Evolutionary conservation across 257 asterid genomes (phyloP), one percentile per base, ranked within the genome.

Genomic region (Thymus quinquecostatus): DNA sequence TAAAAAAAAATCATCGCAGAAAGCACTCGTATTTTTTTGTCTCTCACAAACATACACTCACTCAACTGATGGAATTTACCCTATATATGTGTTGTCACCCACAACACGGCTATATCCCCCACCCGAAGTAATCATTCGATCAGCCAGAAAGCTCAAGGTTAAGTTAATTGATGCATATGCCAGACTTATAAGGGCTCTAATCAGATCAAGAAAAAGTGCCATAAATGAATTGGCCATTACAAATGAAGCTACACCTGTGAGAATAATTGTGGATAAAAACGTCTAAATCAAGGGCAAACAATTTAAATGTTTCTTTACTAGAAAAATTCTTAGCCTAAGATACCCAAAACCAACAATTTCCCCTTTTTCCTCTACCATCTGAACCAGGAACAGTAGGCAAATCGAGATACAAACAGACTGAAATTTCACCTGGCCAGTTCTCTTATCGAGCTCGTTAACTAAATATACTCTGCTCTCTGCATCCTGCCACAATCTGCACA

Each of bases 401-500:
- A 6, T 10, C 14, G 5, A n/a, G 27, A 57, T 62, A 12, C 54
- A 9, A 14, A 28, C 43, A 68, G 60, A 14, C 33, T 40, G 45
- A 43, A 14, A 3, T 33, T 51, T 68, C 65, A 92, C 98, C 92
- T 82, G 97, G 53, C 91, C 96, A 58, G 92, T 88, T 81, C 83
- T 85, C 75, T 76, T 80, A 75, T 86, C 90, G 44, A 92, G 95
- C 80, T 88, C 90, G 50, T 69, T 70, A 65, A 83, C 79, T 60
- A 92, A 63, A 70, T 79, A 73, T 49, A 88, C 87, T 70, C 96
- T 82, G 70, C 68, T 88, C 78, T 81, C 83, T 13, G 98, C 82
- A 14, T 89, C 98, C 82, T 89, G 96, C 98, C 98, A 92, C 84
- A 89, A 70, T 73, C 98, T 92, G 75, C 69, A 67, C 71, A 74